Conservation (phyloP, 176 grass and related monocot genomes). For the Oryza longistaminata region DNA sequence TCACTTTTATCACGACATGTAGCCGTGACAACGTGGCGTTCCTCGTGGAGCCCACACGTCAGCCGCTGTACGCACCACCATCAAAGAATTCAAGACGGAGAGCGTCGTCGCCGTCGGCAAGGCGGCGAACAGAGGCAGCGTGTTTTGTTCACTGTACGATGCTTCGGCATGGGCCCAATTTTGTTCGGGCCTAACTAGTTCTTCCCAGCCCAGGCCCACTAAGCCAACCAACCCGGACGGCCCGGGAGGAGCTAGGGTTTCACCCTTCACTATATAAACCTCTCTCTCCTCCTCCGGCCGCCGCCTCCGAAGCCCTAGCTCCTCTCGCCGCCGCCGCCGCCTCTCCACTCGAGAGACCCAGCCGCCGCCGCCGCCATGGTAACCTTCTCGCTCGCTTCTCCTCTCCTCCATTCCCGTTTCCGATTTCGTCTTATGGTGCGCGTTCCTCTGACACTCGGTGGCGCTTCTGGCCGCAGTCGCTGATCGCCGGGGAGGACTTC, state of each 20-base stretch:
- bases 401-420: neutral
- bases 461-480: conserved; percentile 34
- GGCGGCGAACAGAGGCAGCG: too few species aligned
- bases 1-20: too few species aligned
- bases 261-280: neutral
- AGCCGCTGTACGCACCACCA: too few species aligned
- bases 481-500: conserved; percentile 87
- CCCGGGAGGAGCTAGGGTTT: neutral
- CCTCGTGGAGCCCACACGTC: too few species aligned
- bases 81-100: too few species aligned
- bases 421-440: neutral
- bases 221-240: neutral
- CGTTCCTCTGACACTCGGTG: neutral
- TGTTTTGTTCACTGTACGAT: too few species aligned
- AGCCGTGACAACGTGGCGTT: too few species aligned
- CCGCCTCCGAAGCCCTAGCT: neutral
- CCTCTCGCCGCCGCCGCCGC: neutral
- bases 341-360: neutral
- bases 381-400: neutral
- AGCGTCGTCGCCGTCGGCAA: too few species aligned
- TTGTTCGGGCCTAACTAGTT: neutral
- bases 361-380: conserved; percentile 37
- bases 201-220: neutral
- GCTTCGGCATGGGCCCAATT: neutral
- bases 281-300: neutral